A percentile compares a stretch with the other conserved stretches of the same genome.
Evolutionary conservation across 768 basidiomycete species (phyloP).

Genomic region (Coprinopsis strossmayeri): DNA sequence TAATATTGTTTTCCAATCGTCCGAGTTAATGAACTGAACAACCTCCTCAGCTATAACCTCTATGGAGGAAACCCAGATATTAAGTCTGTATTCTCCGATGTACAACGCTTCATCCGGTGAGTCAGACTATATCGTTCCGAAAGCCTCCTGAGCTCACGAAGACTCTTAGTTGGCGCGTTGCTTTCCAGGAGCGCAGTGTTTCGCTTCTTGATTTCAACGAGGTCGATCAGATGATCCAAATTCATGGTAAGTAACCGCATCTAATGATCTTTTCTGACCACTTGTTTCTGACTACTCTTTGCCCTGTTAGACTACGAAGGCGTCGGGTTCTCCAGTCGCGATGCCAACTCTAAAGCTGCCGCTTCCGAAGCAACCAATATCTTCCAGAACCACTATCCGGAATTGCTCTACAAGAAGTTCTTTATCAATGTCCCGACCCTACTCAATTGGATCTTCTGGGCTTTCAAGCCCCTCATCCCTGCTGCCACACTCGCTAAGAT

Average conservation of each 20-base stretch:
- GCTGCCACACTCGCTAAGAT: conserved; percentile 76
- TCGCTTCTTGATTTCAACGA: conserved; percentile 61
- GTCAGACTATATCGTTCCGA: background rate
- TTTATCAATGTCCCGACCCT: conserved; percentile 77
- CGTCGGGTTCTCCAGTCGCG: conserved; percentile 56
- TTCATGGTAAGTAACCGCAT: conserved; percentile 45
- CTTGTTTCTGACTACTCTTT: background rate
- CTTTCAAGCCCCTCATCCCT: conserved; percentile 69
- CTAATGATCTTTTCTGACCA: background rate
- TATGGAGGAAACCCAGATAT: conserved; percentile 68
- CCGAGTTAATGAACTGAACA: too few relatives aligned
- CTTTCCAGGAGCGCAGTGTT: conserved; percentile 67
- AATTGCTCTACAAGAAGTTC: conserved; percentile 73
- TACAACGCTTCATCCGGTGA: conserved; percentile 69
- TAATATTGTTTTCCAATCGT: too few relatives aligned
- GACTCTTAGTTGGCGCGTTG: conserved; percentile 63
- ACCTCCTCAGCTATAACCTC: conserved; percentile 57
- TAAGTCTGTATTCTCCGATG: conserved; percentile 69
- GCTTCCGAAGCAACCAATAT: conserved; percentile 69
- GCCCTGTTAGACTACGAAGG: conserved; percentile 62
- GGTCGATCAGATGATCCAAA: conserved; percentile 67
- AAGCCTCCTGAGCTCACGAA: conserved; percentile 6
- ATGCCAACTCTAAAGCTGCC: conserved; percentile 70
- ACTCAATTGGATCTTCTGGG: conserved; percentile 80
- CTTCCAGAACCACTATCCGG: conserved; percentile 74